These are phyloP conservation scores for Hanseniaspora mollemarum DNA, from an alignment of 805 yeast genomes.

Conservation along the genomic window DNA sequence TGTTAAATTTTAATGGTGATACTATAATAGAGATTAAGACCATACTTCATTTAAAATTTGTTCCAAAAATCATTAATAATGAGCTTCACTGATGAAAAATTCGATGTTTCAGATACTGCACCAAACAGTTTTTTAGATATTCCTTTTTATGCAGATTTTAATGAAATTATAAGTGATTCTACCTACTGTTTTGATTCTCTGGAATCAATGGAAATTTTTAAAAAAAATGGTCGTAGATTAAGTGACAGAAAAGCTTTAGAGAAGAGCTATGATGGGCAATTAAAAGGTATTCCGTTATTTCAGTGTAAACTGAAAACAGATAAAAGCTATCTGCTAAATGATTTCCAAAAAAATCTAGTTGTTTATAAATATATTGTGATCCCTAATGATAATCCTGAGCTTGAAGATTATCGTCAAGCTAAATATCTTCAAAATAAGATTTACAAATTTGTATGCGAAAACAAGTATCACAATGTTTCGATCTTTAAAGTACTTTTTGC, in stretches of 20 bases:
- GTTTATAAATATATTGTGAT: slow-evolving; percentile 5
- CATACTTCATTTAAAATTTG: not conserved
- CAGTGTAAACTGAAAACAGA: slow-evolving; percentile 10
- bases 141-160: slow-evolving; percentile 4
- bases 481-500: not conserved
- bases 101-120: not conserved
- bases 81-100: not conserved
- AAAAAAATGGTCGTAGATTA: not conserved
- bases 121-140: slow-evolving; percentile 6
- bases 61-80: no score
- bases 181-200: slow-evolving; percentile 8
- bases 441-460: not conserved
- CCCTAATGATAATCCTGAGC: not conserved
- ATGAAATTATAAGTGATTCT: slow-evolving; percentile 1
- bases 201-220: not conserved
- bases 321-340: slow-evolving; percentile 4
- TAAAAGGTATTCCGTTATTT: slow-evolving; percentile 4
- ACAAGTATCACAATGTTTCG: not conserved
- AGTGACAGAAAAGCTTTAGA: not conserved
- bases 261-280: not conserved
- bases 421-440: not conserved
- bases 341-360: slow-evolving; percentile 3
- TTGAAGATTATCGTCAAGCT: not conserved
- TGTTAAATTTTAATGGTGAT: no score
- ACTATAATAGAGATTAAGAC: no score